Percentiles rank a stretch among this genome's conserved stretches.
Evolutionary conservation across 768 basidiomycete species (phyloP).

Genomic region (Pleurotus tuoliensis): DNA sequence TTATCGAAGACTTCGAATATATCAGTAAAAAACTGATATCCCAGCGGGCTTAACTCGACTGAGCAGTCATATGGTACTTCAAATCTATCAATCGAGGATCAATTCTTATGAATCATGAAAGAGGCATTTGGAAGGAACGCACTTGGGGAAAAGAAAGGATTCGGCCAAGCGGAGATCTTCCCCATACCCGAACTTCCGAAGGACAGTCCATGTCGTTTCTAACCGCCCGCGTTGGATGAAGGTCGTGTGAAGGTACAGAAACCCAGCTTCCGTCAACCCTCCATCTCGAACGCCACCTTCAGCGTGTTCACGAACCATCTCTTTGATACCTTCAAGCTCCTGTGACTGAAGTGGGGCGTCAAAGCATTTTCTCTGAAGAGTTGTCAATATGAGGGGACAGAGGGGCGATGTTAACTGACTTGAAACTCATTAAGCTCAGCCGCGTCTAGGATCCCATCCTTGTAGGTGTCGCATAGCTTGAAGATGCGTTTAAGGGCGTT

Average conservation of each 20-base stretch:
- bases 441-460: slow-evolving; percentile 88
- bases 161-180: slow-evolving; percentile 91
- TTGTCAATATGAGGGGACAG: neutral
- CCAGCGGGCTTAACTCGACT: slow-evolving; percentile 89
- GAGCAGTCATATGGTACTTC: slow-evolving; percentile 93
- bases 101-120: slow-evolving; percentile 6
- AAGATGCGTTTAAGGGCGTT: slow-evolving; percentile 91
- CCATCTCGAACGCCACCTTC: slow-evolving; percentile 70
- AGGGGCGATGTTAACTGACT: slow-evolving; percentile 38
- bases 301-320: slow-evolving; percentile 80
- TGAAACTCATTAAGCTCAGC: slow-evolving; percentile 96
- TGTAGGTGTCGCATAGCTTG: slow-evolving; percentile 92
- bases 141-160: slow-evolving; percentile 87
- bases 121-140: slow-evolving; percentile 22
- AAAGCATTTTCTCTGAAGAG: slow-evolving; percentile 83
- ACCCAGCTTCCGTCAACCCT: slow-evolving; percentile 90
- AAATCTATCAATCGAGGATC: slow-evolving; percentile 48
- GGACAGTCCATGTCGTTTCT: slow-evolving; percentile 97
- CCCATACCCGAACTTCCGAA: slow-evolving; percentile 93
- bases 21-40: slow-evolving; percentile 96
- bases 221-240: slow-evolving; percentile 95
- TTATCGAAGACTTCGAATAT: slow-evolving; percentile 96
- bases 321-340: slow-evolving; percentile 95
- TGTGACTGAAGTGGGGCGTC: slow-evolving; percentile 87
- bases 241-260: slow-evolving; percentile 90